phyloP scores from a whole-genome alignment of 148 eudicot genomes.

The Diospyros kaki region DNA sequence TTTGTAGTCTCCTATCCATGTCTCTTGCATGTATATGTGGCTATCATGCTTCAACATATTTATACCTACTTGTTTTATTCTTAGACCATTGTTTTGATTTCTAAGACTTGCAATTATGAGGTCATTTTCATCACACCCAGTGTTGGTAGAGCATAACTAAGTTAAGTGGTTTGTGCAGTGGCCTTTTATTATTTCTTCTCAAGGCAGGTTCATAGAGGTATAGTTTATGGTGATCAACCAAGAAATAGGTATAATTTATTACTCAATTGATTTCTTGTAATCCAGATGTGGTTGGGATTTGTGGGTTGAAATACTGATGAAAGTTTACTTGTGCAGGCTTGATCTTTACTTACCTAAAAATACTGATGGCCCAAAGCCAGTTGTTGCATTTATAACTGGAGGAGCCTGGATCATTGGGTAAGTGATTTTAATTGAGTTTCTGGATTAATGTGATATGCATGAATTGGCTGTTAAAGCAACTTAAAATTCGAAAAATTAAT shows the following conservation, averaged over 20 bases:
- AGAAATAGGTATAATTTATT: constrained; percentile 50
- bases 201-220: constrained; percentile 45
- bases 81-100: not conserved
- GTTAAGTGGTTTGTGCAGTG: constrained; percentile 37
- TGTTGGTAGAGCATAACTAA: constrained; percentile 1
- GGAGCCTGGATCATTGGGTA: constrained; percentile 80
- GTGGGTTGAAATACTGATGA: constrained; percentile 7
- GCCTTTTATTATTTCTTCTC: constrained; percentile 68
- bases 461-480: not conserved
- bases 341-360: constrained; percentile 62
- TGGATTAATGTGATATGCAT: not conserved
- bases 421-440: constrained; percentile 10
- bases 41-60: not conserved
- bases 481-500: not conserved
- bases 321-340: constrained; percentile 39
- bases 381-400: constrained; percentile 68
- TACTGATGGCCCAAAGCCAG: constrained; percentile 50
- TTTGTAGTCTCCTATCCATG: too few species aligned
- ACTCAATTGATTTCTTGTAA: not conserved
- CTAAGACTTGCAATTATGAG: not conserved
- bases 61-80: not conserved
- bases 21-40: not conserved
- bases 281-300: not conserved
- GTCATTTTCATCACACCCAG: not conserved
- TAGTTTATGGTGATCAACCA: constrained; percentile 64